phyloP scores from a whole-genome alignment of 768 basidiomycete species.

The Lactarius pseudohatsudake region DNA sequence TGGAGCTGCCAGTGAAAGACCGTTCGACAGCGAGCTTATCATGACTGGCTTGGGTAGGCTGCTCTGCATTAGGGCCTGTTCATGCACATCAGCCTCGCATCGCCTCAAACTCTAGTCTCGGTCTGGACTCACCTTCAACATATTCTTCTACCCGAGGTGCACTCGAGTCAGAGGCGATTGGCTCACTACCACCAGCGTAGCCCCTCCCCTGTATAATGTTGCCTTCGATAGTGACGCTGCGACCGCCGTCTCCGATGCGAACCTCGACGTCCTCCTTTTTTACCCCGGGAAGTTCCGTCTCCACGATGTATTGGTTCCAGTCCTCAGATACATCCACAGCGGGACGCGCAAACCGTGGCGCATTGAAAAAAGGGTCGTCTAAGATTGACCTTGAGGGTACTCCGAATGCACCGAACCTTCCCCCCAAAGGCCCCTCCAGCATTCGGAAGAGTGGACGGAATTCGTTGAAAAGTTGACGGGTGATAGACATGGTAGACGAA shows the following conservation, averaged over 20 bases:
- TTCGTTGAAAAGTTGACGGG: slow-evolving; percentile 65
- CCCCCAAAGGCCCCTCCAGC: slow-evolving; percentile 67
- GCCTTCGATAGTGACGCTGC: slow-evolving; percentile 72
- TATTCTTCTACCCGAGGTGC: slow-evolving; percentile 9
- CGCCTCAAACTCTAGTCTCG: slow-evolving; percentile 1
- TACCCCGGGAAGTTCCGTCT: slow-evolving; percentile 78
- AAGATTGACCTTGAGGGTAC: slow-evolving; percentile 42
- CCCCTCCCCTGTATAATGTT: slow-evolving; percentile 38
- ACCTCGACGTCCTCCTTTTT: slow-evolving; percentile 75
- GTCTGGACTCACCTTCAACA: not conserved
- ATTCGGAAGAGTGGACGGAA: slow-evolving; percentile 73
- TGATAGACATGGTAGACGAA: slow-evolving; percentile 54
- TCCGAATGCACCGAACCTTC: slow-evolving; percentile 35
- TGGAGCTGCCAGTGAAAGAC: slow-evolving; percentile 50
- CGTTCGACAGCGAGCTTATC: slow-evolving; percentile 58
- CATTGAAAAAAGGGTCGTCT: slow-evolving; percentile 51
- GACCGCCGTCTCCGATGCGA: slow-evolving; percentile 65
- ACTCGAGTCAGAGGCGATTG: not conserved
- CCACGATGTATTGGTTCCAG: slow-evolving; percentile 61
- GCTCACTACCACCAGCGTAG: not conserved
- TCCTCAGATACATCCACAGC: slow-evolving; percentile 70
- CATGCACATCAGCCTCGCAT: slow-evolving; percentile 30
- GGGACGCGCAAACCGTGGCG: slow-evolving; percentile 42
- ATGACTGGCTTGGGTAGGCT: slow-evolving; percentile 26
- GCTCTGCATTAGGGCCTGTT: slow-evolving; percentile 7